Conservation (phyloP, 805 yeast genomes). For the Cyberlindnera lachancei region DNA sequence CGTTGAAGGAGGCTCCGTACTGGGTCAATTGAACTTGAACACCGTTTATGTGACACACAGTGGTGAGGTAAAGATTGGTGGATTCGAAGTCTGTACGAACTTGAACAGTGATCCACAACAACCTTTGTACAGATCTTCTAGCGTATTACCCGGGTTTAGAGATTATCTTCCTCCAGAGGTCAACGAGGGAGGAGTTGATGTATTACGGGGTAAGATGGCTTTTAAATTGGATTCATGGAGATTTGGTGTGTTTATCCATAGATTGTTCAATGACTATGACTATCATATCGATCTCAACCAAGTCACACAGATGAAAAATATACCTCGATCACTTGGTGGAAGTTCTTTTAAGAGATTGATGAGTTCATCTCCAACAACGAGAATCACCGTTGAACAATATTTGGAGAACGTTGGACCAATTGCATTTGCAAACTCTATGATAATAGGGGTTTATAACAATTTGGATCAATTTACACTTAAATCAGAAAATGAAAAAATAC, state of each 20-base stretch:
- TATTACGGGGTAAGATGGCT: conserved; percentile 26
- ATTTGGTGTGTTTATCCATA: conserved; percentile 48
- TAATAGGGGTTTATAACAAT: conserved; percentile 45
- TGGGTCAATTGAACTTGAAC: conserved; percentile 51
- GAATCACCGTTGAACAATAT: conserved; percentile 29
- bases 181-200: conserved; percentile 34
- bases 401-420: conserved; percentile 16
- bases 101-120: conserved; percentile 28
- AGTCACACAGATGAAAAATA: conserved; percentile 11
- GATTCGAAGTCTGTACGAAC: conserved; percentile 62
- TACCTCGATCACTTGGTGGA: conserved; percentile 29
- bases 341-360: conserved; percentile 34
- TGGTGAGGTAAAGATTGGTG: conserved; percentile 84
- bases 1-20: conserved; percentile 45
- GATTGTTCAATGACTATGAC: conserved; percentile 30
- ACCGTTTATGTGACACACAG: conserved; percentile 56
- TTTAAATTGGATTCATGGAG: conserved; percentile 56
- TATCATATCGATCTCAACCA: conserved; percentile 6
- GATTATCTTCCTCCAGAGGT: conserved; percentile 50
- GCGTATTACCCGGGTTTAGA: conserved; percentile 25
- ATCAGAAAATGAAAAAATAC: conserved; percentile 45
- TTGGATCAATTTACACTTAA: conserved; percentile 51
- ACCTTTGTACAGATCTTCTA: conserved; percentile 28
- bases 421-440: conserved; percentile 30
- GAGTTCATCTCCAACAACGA: conserved; percentile 28